phyloP scores from a whole-genome alignment of 2,329 filamentous ascomycete genomes.

The Nemania diffusa region DNA sequence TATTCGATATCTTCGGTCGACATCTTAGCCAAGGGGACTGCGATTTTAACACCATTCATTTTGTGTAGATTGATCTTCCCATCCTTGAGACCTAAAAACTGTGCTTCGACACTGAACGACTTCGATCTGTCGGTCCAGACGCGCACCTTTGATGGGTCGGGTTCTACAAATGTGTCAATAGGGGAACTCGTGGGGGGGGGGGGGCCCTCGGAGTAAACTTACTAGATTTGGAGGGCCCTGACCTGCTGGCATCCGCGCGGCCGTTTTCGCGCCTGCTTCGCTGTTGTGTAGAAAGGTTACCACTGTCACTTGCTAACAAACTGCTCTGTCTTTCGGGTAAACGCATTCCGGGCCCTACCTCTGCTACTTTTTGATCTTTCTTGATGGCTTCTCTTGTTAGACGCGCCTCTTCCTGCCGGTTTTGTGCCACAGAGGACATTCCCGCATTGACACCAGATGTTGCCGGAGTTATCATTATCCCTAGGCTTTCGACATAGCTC shows the following conservation, averaged over 20 bases:
- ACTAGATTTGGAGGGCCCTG: conserved; percentile 75
- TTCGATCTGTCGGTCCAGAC: conserved; percentile 96
- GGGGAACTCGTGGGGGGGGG: background rate
- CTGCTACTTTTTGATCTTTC: conserved; percentile 71
- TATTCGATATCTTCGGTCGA: conserved; percentile 94
- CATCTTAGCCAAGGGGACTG: conserved; percentile 95
- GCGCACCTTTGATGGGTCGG: conserved; percentile 82
- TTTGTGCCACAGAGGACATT: conserved; percentile 79
- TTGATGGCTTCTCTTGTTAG: conserved; percentile 83
- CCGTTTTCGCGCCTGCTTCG: conserved; percentile 77
- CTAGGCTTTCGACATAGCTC: conserved; percentile 92
- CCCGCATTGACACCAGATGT: conserved; percentile 62
- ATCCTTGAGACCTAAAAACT: conserved; percentile 93
- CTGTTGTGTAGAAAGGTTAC: conserved; percentile 76
- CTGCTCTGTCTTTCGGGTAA: conserved; percentile 84
- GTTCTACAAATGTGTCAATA: conserved; percentile 65
- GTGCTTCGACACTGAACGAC: conserved; percentile 96
- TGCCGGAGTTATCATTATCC: conserved; percentile 65
- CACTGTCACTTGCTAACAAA: conserved; percentile 72
- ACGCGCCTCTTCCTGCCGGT: conserved; percentile 81
- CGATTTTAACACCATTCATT: conserved; percentile 97
- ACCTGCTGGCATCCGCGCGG: conserved; percentile 63
- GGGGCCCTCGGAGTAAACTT: conserved; percentile 53
- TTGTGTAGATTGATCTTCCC: conserved; percentile 99
- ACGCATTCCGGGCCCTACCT: conserved; percentile 81